phyloP scores from a whole-genome alignment of 768 basidiomycete genomes.

The Tricholoma saponaceum region DNA sequence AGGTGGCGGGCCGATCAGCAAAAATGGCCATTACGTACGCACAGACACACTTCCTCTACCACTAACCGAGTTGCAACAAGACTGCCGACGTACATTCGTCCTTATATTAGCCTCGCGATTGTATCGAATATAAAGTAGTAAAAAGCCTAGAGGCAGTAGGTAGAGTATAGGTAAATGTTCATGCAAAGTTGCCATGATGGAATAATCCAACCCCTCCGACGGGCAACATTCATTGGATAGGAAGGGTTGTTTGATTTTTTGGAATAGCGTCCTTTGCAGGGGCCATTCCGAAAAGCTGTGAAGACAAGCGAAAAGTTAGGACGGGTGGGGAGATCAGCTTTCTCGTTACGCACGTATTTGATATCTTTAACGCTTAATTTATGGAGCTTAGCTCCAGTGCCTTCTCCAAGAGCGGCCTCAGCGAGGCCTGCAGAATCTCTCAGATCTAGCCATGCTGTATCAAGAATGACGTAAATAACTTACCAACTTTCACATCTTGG shows the following conservation, averaged over 20 bases:
- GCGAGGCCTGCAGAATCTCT: conserved; percentile 39
- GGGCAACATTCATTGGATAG: not conserved
- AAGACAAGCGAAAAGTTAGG: not conserved
- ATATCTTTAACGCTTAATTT: conserved; percentile 70
- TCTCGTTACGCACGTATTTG: conserved; percentile 43
- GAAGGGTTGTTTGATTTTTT: not conserved
- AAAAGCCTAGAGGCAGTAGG: too few relatives aligned
- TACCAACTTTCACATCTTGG: conserved; percentile 63
- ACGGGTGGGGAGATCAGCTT: not conserved
- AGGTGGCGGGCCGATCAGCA: too few relatives aligned
- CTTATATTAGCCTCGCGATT: too few relatives aligned
- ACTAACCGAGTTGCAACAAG: too few relatives aligned
- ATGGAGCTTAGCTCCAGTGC: conserved; percentile 53
- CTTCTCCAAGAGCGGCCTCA: conserved; percentile 70
- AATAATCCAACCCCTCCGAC: not conserved
- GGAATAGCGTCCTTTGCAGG: conserved; percentile 6
- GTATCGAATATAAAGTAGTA: too few relatives aligned
- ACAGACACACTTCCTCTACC: too few relatives aligned
- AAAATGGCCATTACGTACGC: too few relatives aligned
- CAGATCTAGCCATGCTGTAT: not conserved
- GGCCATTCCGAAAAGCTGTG: conserved; percentile 35
- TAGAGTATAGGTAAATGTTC: too few relatives aligned
- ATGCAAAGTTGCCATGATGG: too few relatives aligned
- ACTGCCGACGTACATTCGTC: too few relatives aligned
- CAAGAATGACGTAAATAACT: conserved; percentile 7